A percentile compares a stretch with the other conserved stretches of the same genome.
Evolutionary conservation across 2,329 filamentous ascomycete species (phyloP).

Genomic region (Exutisphaerella laricina): DNA sequence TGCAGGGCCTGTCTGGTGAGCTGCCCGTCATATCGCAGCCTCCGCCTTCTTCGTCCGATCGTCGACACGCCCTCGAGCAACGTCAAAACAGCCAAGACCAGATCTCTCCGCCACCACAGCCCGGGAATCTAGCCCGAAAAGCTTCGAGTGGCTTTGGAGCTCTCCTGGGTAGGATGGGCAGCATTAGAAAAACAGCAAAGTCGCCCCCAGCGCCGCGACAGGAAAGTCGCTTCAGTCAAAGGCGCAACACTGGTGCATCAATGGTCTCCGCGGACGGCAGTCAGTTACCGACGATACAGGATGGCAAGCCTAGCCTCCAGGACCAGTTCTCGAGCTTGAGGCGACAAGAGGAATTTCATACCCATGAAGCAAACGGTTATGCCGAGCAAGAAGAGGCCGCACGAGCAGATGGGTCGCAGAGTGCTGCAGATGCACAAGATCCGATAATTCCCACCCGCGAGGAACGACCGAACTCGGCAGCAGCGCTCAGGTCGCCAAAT

Average conservation of each 20-base stretch:
- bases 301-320: conserved; percentile 38
- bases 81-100: conserved; percentile 13
- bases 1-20: conserved; percentile 66
- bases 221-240: conserved; percentile 20
- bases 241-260: conserved; percentile 25
- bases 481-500: conserved; percentile 49
- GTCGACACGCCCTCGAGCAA: conserved; percentile 27
- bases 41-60: conserved; percentile 33
- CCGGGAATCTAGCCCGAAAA: conserved; percentile 53
- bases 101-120: conserved; percentile 34
- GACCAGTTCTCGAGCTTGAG: conserved; percentile 44
- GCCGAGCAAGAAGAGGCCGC: conserved; percentile 21
- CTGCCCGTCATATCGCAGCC: conserved; percentile 57
- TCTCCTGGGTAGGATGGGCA: conserved; percentile 59
- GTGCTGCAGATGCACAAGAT: conserved; percentile 35
- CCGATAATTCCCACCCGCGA: conserved; percentile 18
- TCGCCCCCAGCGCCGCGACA: conserved; percentile 34
- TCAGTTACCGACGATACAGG: conserved; percentile 25
- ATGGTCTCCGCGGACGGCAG: conserved; percentile 17
- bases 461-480: conserved; percentile 23
- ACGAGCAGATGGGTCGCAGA: conserved; percentile 36
- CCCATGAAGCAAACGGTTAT: conserved; percentile 14
- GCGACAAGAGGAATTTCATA: conserved; percentile 41
- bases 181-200: conserved; percentile 54
- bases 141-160: conserved; percentile 84